A percentile compares a stretch with the other conserved stretches of the same genome.
Evolutionary conservation across 163 green algal genomes (phyloP).

Genomic region (Volvox carteri): DNA sequence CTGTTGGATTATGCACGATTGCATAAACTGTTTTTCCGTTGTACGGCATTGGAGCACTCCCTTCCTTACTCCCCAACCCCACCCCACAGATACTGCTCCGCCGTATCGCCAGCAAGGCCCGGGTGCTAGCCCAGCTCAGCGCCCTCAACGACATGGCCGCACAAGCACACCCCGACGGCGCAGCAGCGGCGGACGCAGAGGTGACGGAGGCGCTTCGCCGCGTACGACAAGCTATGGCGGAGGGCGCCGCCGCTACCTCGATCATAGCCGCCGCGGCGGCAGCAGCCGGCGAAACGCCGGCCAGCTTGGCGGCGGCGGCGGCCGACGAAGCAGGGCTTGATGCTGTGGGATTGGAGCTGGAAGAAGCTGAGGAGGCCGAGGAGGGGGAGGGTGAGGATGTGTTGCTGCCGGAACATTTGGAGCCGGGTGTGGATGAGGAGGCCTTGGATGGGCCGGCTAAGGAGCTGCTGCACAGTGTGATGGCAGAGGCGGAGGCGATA

Average conservation of each 20-base stretch:
- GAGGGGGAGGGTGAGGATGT: background rate
- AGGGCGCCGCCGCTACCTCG: conserved; percentile 27
- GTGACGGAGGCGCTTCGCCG: background rate
- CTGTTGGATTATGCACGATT: no score
- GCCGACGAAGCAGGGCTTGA: background rate
- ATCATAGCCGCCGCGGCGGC: conserved; percentile 23
- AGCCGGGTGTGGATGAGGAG: background rate
- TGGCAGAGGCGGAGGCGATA: conserved; percentile 12
- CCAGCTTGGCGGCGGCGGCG: background rate
- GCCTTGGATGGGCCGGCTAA: background rate
- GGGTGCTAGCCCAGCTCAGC: background rate
- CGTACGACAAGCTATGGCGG: conserved; percentile 1
- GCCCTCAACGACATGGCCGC: background rate
- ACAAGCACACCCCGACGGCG: background rate
- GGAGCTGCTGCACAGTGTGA: background rate
- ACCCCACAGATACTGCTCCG: background rate
- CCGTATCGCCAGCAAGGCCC: background rate
- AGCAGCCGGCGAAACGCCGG: background rate
- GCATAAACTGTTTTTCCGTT: no score
- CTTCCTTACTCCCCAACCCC: no score
- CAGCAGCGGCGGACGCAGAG: background rate
- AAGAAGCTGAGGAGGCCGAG: background rate
- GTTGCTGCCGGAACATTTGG: background rate
- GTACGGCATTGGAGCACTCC: no score
- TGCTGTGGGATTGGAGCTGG: background rate